Base-by-base conservation (phyloP, 2,329 filamentous ascomycete species). In the Thermothelomyces thermophilus region DNA sequence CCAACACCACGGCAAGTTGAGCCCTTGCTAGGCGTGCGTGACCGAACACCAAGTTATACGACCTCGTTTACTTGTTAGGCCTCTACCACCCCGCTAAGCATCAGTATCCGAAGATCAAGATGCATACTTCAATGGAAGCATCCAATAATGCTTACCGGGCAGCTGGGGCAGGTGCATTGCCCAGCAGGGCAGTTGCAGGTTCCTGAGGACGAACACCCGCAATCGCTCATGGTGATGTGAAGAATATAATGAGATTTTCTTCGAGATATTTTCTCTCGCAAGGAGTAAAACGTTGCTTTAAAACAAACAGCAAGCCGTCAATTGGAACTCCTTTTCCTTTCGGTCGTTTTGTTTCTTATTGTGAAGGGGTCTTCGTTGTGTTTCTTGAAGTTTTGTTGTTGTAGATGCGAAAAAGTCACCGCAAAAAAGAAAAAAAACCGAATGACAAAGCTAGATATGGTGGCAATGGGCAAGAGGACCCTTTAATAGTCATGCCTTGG, bases 81-180 rank as follows among this genome's bases (percentile, higher is more conserved):
- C 5, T 34, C n/a, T 26, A 5, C 24, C 24, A 26, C 24, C 24
- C 24, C 24, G 24, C 24, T 26, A 9, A 26, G 24, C 5, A 26
- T 26, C 24, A 26, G 24, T 26, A 26, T 9, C 9, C 5, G 24
- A 35, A 16, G 39, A 3, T 16, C 7, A 1, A 30, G 2, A 11
- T 28, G 14, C 14, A 41, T 14, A 10, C 1, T 37, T 14, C 10
- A 35, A n/a, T 14, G n/a, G 33, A n/a, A 14, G 14, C 11, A 39
- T n/a, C 0, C 8, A 20, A 22, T 11, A n/a, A 20, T 41, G 36
- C 45, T 47, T 24, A 57, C 56, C 36, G 56, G 55, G 51, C 58
- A 60, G 44, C 53, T 57, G n/a, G 56, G 47, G 36, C 58, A 60
- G 11, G 55, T 55, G 56, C 58, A 60, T 41, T 55, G 48, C 10